Evolutionary conservation across 1,139 yeast species (phyloP).

Genomic region (Saccharomycopsis phalli): DNA sequence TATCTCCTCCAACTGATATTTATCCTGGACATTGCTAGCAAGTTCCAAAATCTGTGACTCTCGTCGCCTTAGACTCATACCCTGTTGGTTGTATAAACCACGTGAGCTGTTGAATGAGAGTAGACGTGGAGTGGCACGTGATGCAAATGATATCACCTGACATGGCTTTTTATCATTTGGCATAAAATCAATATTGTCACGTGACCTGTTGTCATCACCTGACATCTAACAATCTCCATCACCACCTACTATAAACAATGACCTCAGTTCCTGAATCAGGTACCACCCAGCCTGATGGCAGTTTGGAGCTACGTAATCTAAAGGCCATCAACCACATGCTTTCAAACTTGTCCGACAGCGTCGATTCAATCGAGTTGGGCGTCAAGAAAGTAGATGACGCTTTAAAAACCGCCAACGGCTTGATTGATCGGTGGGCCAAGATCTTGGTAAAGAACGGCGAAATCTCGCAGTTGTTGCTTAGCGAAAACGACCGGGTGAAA

Average conservation of each 20-base stretch:
- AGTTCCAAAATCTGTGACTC: conserved; percentile 1
- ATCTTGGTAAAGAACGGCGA: conserved; percentile 18
- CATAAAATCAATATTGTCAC: too few species aligned
- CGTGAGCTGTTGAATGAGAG: too few species aligned
- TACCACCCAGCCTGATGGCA: too few species aligned
- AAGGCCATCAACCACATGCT: conserved; percentile 7
- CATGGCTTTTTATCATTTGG: too few species aligned
- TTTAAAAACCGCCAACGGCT: conserved; percentile 13
- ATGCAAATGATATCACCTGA: too few species aligned
- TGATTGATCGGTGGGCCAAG: conserved; percentile 20
- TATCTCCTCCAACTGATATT: conserved; percentile 10
- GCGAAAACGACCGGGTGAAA: conserved; percentile 9
- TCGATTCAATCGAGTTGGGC: conserved; percentile 5
- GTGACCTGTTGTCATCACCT: too few species aligned
- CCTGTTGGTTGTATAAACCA: too few species aligned
- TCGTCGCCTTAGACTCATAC: conserved; percentile 11
- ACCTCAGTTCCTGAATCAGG: too few species aligned
- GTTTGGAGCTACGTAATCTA: conserved; percentile 10
- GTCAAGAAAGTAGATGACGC: conserved; percentile 13
- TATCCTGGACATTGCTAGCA: not conserved
- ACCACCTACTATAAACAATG: too few species aligned
- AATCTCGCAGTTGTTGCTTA: conserved; percentile 14
- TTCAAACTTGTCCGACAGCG: conserved; percentile 2
- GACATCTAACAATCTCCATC: too few species aligned
- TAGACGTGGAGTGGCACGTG: too few species aligned